Evolutionary conservation across 2,329 filamentous ascomycete species (phyloP).

Genomic region (Chaetomium globosum): DNA sequence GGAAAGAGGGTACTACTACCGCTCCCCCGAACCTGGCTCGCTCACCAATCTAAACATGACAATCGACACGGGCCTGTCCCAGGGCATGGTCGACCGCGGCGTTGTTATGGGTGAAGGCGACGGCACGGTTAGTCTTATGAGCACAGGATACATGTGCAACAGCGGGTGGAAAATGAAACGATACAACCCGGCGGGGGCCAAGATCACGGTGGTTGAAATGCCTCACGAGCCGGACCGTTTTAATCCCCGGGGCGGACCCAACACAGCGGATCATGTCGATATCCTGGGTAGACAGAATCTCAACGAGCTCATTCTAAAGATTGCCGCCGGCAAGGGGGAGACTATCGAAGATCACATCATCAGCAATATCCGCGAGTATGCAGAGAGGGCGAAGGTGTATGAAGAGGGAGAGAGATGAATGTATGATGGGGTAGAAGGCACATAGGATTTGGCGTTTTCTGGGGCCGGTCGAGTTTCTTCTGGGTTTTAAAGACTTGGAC

Average conservation of each 20-base stretch:
- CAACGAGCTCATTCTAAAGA: slow-evolving; percentile 84
- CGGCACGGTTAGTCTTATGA: slow-evolving; percentile 91
- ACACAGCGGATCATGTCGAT: slow-evolving; percentile 89
- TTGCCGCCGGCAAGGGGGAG: slow-evolving; percentile 83
- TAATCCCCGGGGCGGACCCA: slow-evolving; percentile 72
- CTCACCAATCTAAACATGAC: slow-evolving; percentile 72
- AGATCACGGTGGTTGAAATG: slow-evolving; percentile 91
- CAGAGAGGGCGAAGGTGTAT: slow-evolving; percentile 79
- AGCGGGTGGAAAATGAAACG: slow-evolving; percentile 91
- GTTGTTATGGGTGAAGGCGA: slow-evolving; percentile 97
- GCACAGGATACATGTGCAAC: slow-evolving; percentile 93
- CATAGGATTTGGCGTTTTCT: neutral
- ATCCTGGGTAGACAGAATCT: slow-evolving; percentile 86
- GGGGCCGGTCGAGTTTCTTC: neutral
- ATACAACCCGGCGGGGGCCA: slow-evolving; percentile 83
- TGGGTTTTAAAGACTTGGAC: neutral
- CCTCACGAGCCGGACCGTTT: slow-evolving; percentile 93
- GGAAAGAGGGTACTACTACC: slow-evolving; percentile 90
- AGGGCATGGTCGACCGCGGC: slow-evolving; percentile 73
- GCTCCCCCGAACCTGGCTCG: slow-evolving; percentile 64
- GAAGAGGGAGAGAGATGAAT: slow-evolving; percentile 59
- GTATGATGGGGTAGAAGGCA: slow-evolving; percentile 1
- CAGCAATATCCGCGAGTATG: slow-evolving; percentile 81
- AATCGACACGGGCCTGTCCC: slow-evolving; percentile 67
- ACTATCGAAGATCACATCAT: slow-evolving; percentile 75